A percentile compares a stretch with the other conserved stretches of the same genome.
phyloP scores from a whole-genome alignment of 805 yeast species.

The Hanseniaspora guilliermondii region DNA sequence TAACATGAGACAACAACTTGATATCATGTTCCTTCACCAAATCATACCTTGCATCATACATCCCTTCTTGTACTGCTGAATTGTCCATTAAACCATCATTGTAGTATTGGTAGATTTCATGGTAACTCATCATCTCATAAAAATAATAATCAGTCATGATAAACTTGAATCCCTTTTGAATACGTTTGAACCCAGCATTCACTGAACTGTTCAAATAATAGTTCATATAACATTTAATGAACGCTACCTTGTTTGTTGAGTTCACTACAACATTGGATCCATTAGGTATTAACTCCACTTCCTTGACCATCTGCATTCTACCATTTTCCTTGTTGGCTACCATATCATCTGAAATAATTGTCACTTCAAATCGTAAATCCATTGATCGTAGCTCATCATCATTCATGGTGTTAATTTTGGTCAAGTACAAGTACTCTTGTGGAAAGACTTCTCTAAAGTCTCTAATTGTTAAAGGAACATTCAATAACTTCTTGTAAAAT shows the following conservation, averaged over 20 bases:
- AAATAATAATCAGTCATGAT: conserved; percentile 72
- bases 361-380: conserved; percentile 46
- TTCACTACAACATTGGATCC: conserved; percentile 52
- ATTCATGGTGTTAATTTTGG: conserved; percentile 34
- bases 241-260: conserved; percentile 42
- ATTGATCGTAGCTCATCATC: conserved; percentile 37
- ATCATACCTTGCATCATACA: neutral
- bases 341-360: neutral
- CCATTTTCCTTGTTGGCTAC: conserved; percentile 7
- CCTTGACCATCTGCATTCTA: conserved; percentile 19
- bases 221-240: conserved; percentile 49
- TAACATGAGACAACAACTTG: conserved; percentile 52
- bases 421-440: conserved; percentile 41
- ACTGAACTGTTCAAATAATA: conserved; percentile 50
- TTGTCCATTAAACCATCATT: conserved; percentile 53
- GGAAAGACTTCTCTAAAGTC: conserved; percentile 68
- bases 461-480: conserved; percentile 39
- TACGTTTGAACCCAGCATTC: conserved; percentile 40
- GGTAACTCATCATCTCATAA: conserved; percentile 63
- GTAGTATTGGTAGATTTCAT: conserved; percentile 65
- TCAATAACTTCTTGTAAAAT: conserved; percentile 60
- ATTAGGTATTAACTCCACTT: conserved; percentile 41
- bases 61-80: too few species aligned
- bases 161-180: conserved; percentile 53
- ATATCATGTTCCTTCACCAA: conserved; percentile 37